Evolutionary conservation across 768 basidiomycete species (phyloP).

Genomic region (Tubosaeta brunneosetosa): DNA sequence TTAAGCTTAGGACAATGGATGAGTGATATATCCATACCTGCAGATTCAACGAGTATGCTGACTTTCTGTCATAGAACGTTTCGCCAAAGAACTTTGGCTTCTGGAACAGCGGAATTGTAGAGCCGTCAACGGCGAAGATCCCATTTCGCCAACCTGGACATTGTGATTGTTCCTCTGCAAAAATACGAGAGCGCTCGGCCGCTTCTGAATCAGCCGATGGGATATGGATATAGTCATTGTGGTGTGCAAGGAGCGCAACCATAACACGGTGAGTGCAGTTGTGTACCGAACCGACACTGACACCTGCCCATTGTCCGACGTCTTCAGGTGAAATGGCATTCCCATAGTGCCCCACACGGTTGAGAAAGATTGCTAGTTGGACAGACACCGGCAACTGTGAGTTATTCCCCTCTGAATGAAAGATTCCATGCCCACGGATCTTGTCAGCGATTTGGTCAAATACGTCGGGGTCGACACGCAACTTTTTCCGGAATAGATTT

Average conservation of each 20-base stretch:
- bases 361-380: too few relatives aligned
- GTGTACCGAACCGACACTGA: too few relatives aligned
- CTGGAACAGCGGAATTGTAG: not conserved
- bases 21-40: too few relatives aligned
- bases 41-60: not conserved
- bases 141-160: not conserved
- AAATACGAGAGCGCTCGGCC: too few relatives aligned
- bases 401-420: constrained; percentile 12
- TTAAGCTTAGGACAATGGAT: not conserved
- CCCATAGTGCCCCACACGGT: constrained; percentile 24
- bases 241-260: not conserved
- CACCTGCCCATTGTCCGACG: constrained; percentile 9
- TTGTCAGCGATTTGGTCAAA: constrained; percentile 21
- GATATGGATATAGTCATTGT: not conserved
- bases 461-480: constrained; percentile 19
- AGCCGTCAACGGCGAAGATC: not conserved
- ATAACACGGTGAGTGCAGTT: constrained; percentile 7
- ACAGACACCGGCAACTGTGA: constrained; percentile 22
- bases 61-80: not conserved
- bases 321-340: constrained; percentile 12
- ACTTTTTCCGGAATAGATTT: constrained; percentile 23
- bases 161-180: too few relatives aligned
- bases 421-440: constrained; percentile 24
- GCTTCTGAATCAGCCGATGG: not conserved
- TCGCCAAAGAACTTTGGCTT: not conserved